Conservation (phyloP, 2,329 filamentous ascomycete species). For the Colletotrichum acutatum region DNA sequence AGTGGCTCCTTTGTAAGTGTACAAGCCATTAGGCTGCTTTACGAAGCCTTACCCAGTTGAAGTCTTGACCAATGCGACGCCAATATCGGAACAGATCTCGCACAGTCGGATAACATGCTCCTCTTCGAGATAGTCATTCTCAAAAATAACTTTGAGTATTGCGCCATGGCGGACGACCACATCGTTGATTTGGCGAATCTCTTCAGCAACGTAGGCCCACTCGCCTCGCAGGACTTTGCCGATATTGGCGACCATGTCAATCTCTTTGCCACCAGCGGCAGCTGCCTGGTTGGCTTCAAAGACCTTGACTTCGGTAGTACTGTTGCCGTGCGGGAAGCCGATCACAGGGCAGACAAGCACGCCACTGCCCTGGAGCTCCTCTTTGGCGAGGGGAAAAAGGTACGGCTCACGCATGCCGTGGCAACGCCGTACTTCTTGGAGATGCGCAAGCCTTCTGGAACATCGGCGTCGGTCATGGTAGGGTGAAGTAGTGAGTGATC, state of each 20-base stretch:
- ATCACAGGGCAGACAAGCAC: conserved; percentile 68
- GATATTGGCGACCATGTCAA: not conserved
- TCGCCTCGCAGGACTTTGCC: not conserved
- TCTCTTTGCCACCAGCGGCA: conserved; percentile 43
- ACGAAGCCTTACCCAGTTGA: conserved; percentile 56
- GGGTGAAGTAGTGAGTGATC: not conserved
- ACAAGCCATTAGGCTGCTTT: conserved; percentile 61
- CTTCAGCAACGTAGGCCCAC: not conserved
- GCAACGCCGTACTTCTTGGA: not conserved
- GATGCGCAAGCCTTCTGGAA: not conserved
- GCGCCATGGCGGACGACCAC: not conserved
- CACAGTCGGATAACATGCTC: not conserved
- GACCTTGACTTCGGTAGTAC: conserved; percentile 64
- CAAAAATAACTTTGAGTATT: not conserved
- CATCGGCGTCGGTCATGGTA: not conserved
- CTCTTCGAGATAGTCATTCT: not conserved
- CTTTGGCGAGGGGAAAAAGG: not conserved
- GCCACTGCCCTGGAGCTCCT: conserved; percentile 57
- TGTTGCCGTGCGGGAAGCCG: conserved; percentile 70
- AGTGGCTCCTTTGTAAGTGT: conserved; percentile 65
- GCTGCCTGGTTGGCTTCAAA: conserved; percentile 61
- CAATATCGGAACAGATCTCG: not conserved
- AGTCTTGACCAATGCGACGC: not conserved
- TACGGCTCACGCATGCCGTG: not conserved
- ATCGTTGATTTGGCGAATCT: not conserved